These are phyloP conservation scores for Blumeria hordei DNA, from an alignment of 2,329 filamentous ascomycete species.

Conservation along the genomic window DNA sequence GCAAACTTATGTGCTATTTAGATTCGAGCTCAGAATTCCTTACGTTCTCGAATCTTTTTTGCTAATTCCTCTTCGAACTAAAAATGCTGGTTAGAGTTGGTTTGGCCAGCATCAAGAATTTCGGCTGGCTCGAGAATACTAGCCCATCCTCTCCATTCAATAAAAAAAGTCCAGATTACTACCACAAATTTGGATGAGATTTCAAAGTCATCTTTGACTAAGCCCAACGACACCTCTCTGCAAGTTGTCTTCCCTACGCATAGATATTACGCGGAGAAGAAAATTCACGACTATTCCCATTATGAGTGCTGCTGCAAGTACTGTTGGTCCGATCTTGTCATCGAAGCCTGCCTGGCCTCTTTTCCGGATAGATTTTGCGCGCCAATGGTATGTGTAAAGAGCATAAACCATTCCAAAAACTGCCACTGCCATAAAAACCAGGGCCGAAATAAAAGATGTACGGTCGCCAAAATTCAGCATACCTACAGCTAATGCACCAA, in stretches of 20 bases:
- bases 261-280: constrained; percentile 40
- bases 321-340: constrained; percentile 79
- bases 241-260: constrained; percentile 4
- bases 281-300: constrained; percentile 93
- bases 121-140: too few relatives aligned
- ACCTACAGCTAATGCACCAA: constrained; percentile 85
- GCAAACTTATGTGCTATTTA: too few relatives aligned
- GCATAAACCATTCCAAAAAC: constrained; percentile 94
- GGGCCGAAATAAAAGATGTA: constrained; percentile 80
- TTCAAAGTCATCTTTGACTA: too few relatives aligned
- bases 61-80: too few relatives aligned
- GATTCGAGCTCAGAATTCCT: too few relatives aligned
- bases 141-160: too few relatives aligned
- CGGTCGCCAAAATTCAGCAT: constrained; percentile 96
- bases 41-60: too few relatives aligned
- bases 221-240: not conserved
- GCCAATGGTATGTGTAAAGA: constrained; percentile 87
- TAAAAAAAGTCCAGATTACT: not conserved
- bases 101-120: too few relatives aligned
- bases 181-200: too few relatives aligned
- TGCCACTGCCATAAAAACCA: constrained; percentile 79
- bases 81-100: too few relatives aligned
- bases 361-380: constrained; percentile 74
- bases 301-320: constrained; percentile 66
- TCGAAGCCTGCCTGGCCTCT: constrained; percentile 90